phyloP scores from a whole-genome alignment of 768 basidiomycete genomes.

The Termitomyces sp. region DNA sequence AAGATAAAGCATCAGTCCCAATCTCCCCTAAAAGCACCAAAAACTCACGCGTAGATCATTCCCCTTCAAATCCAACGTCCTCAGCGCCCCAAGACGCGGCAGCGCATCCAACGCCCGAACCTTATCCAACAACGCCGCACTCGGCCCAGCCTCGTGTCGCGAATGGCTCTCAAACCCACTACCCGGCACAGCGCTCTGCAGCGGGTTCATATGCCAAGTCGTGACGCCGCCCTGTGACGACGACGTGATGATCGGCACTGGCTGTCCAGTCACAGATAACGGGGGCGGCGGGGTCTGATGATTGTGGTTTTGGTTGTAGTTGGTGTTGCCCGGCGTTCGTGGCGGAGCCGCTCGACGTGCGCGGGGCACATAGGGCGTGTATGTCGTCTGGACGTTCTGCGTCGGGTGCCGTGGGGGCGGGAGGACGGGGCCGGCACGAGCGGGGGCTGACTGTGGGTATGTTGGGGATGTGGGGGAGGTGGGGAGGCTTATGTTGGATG shows the following conservation, averaged over 20 bases:
- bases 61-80: conserved; percentile 86
- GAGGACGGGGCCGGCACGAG: conserved; percentile 25
- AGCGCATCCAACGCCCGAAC: conserved; percentile 86
- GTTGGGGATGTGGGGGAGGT: conserved; percentile 20
- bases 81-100: conserved; percentile 77
- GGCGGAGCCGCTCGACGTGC: conserved; percentile 34
- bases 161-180: conserved; percentile 16
- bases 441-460: conserved; percentile 17
- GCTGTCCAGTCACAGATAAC: conserved; percentile 37
- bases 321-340: conserved; percentile 23
- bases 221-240: conserved; percentile 50
- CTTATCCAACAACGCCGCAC: conserved; percentile 78
- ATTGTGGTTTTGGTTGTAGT: no score
- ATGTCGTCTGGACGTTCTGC: conserved; percentile 61
- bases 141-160: conserved; percentile 44
- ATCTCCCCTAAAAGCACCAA: background rate
- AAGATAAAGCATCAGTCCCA: background rate
- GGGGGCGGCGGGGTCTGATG: conserved; percentile 9
- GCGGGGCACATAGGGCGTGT: conserved; percentile 71
- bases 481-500: conserved; percentile 26
- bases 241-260: conserved; percentile 65
- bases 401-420: conserved; percentile 39
- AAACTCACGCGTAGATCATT: conserved; percentile 84
- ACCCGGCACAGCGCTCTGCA: conserved; percentile 11
- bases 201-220: conserved; percentile 31